A percentile compares a stretch with the other conserved stretches of the same genome.
phyloP scores from a whole-genome alignment of 768 basidiomycete genomes.

The Kwoniella dendrophila region DNA sequence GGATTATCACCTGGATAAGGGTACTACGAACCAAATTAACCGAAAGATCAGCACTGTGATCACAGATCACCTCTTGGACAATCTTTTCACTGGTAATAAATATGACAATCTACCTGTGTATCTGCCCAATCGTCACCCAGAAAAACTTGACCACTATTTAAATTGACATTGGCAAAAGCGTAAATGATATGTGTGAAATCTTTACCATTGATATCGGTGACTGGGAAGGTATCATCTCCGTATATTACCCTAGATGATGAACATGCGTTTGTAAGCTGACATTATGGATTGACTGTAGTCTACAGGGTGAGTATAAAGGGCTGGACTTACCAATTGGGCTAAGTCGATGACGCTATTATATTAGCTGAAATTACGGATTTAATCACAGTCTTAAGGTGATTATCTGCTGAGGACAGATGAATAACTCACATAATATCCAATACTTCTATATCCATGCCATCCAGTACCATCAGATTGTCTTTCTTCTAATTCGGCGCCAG shows the following conservation, averaged over 20 bases:
- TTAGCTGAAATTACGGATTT: neutral
- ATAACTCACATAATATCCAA: slow-evolving; percentile 21
- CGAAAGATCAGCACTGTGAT: neutral
- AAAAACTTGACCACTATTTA: slow-evolving; percentile 80
- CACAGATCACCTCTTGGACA: neutral
- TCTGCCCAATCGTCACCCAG: slow-evolving; percentile 93
- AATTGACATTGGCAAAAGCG: slow-evolving; percentile 84
- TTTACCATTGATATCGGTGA: slow-evolving; percentile 68
- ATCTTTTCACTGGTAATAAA: neutral
- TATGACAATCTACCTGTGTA: slow-evolving; percentile 61
- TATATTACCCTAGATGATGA: slow-evolving; percentile 12
- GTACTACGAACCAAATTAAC: slow-evolving; percentile 58
- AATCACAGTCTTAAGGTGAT: neutral
- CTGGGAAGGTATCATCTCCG: slow-evolving; percentile 4
- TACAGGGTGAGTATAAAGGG: neutral
- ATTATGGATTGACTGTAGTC: no score
- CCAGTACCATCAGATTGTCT: slow-evolving; percentile 1
- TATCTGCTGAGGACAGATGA: no score
- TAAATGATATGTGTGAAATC: slow-evolving; percentile 91
- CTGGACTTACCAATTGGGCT: slow-evolving; percentile 18
- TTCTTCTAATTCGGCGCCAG: neutral
- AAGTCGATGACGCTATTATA: neutral
- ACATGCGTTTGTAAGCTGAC: no score
- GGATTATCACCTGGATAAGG: slow-evolving; percentile 85
- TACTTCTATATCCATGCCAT: slow-evolving; percentile 17